phyloP scores from a whole-genome alignment of 345 rosid species.

The Eucalyptus microcorys region DNA sequence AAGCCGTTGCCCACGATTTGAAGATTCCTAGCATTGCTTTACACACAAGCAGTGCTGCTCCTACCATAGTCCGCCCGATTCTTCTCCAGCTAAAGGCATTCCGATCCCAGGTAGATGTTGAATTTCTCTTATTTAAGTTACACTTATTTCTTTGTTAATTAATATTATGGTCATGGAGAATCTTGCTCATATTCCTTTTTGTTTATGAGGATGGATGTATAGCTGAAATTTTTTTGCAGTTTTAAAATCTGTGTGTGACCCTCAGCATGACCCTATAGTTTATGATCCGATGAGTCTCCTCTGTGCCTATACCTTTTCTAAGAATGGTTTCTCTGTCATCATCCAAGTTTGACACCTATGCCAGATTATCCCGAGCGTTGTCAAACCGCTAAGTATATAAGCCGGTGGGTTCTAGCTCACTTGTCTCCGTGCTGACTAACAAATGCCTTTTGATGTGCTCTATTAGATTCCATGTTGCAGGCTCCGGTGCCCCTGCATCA shows the following conservation, averaged over 20 bases:
- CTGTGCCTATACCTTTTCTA: not conserved
- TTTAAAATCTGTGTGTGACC: not conserved
- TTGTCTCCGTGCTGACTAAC: not conserved
- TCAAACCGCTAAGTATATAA: not conserved
- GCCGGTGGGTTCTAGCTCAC: not conserved
- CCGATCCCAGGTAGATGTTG: conserved; percentile 7
- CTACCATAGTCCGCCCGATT: not conserved
- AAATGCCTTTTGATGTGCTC: not conserved
- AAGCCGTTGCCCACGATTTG: conserved; percentile 15
- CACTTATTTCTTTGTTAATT: not conserved
- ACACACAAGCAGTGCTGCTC: conserved; percentile 10
- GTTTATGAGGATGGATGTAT: not conserved
- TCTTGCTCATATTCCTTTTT: not conserved
- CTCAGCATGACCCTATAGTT: not conserved
- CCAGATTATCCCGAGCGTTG: not conserved
- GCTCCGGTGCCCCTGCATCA: not conserved
- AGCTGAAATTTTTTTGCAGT: not conserved
- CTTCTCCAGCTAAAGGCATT: conserved; percentile 1
- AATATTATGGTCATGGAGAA: not conserved
- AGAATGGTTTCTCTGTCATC: not conserved
- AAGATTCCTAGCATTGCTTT: conserved; percentile 29
- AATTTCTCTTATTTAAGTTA: not conserved
- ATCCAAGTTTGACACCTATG: not conserved
- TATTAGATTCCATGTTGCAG: not conserved
- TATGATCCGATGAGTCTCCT: not conserved